Percentiles rank a stretch among this genome's conserved stretches.
Conservation (phyloP, 2,329 filamentous ascomycete genomes). For the Botrytis deweyae region DNA sequence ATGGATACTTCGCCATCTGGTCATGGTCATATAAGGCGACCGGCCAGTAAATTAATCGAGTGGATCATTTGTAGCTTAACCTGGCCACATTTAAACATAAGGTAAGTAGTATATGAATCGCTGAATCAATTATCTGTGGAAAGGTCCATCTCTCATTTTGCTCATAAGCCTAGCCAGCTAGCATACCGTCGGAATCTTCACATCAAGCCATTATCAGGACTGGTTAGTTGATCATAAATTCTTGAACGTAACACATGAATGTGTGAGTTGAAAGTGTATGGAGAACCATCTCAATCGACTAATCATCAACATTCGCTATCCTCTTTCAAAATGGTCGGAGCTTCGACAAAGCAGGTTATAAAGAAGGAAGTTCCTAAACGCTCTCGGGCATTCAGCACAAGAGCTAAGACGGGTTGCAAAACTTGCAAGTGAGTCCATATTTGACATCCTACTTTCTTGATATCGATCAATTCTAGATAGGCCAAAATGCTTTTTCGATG, state of each 20-base stretch:
- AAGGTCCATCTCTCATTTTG: neutral
- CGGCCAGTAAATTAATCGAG: neutral
- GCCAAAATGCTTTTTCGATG: neutral
- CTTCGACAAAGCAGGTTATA: neutral
- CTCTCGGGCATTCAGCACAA: slow-evolving; percentile 20
- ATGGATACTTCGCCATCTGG: neutral
- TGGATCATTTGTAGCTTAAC: neutral
- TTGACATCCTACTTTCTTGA: neutral
- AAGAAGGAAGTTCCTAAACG: slow-evolving; percentile 18
- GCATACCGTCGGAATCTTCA: neutral
- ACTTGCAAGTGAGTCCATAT: slow-evolving; percentile 24
- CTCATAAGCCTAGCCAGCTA: neutral
- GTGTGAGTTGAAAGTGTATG: neutral
- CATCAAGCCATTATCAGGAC: neutral
- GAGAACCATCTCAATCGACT: neutral
- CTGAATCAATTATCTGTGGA: neutral
- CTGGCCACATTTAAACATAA: neutral
- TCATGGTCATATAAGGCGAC: slow-evolving; percentile 6
- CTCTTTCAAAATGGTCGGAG: slow-evolving; percentile 4
- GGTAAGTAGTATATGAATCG: neutral
- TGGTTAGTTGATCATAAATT: neutral
- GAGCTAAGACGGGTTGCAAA: slow-evolving; percentile 24
- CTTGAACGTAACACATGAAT: neutral
- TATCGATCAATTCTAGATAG: neutral
- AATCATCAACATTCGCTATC: neutral